Conservation (phyloP, 768 basidiomycete genomes). For the Mycena crocata region DNA sequence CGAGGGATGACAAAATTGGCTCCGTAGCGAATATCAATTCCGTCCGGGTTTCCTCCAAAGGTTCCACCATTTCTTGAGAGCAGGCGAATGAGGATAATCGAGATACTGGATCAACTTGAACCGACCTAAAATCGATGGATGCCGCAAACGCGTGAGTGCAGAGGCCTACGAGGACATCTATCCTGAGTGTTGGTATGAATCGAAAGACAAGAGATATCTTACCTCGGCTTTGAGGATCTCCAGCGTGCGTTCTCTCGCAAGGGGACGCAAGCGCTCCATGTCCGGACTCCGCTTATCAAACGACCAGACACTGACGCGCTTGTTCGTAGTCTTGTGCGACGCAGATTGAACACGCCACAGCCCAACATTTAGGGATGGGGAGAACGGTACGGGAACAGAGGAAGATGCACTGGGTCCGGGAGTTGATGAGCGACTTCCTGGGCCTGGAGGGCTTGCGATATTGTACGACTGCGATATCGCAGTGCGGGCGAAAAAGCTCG, state of each 20-base stretch:
- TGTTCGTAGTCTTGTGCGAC: conserved; percentile 88
- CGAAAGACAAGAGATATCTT: conserved; percentile 35
- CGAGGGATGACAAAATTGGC: conserved; percentile 84
- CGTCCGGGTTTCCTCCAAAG: conserved; percentile 90
- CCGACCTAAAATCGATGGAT: conserved; percentile 92
- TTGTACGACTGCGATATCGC: conserved; percentile 86
- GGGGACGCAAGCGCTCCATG: conserved; percentile 73
- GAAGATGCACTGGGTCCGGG: conserved; percentile 51
- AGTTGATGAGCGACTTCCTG: conserved; percentile 60
- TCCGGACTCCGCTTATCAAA: conserved; percentile 87
- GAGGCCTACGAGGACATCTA: conserved; percentile 66
- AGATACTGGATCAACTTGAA: conserved; percentile 17
- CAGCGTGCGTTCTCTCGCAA: conserved; percentile 77
- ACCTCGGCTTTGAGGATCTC: conserved; percentile 95
- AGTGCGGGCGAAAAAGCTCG: conserved; percentile 85
- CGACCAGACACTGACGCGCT: conserved; percentile 91
- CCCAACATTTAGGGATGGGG: conserved; percentile 77
- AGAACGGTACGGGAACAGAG: conserved; percentile 54
- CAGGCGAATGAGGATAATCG: conserved; percentile 9
- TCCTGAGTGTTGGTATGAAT: conserved; percentile 24
- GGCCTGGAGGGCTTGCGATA: conserved; percentile 57
- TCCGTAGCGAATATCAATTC: conserved; percentile 96
- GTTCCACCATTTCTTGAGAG: conserved; percentile 92
- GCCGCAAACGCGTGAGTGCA: conserved; percentile 85
- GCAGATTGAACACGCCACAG: conserved; percentile 92